Evolutionary conservation across 1,284 basidiomycete genomes (phyloP), one percentile per base, ranked within the genome.

Genomic region (Rhodotorula sp.): DNA sequence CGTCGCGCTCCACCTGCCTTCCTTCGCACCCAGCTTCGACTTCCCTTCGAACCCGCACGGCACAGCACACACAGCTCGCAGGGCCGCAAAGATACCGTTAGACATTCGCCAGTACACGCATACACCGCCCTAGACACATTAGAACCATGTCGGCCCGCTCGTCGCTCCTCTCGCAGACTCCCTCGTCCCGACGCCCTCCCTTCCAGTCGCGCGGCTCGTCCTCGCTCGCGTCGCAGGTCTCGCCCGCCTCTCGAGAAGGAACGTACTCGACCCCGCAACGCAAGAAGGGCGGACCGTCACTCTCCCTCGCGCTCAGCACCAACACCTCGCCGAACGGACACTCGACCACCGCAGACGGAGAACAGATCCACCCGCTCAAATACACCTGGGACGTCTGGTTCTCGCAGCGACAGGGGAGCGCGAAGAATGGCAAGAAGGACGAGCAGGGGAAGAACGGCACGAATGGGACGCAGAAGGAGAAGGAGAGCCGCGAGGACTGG

Each of bases 321-420:
- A 30, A 50, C 30, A 9, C 34, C 40, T 44, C 58, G 9, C 53
- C 31, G 8, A 31, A 11, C 59, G 56, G 37, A 44, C 24, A 44
- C 60, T 26, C 28, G 15, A 2, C 51, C 11, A 26, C 20, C 20
- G 50, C 37, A 4, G 50, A 52, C 5, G 30, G 54, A 11, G 47
- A 58, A 18, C 40, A 44, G 34, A 62, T 74, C 24, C 73, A 75
- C 58, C 71, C 73, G 51, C 65, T 75, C 62, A 75, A 73, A 58
- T 67, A 71, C 60, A 71, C 62, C 15, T 75, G 73, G 73, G 73
- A 75, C 55, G 71, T 75, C 1, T 69, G 64, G 65, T 73, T 75
- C 62, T 65, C 64, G 16, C 71, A 75, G 30, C 52, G 69, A 28
- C 62, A 59, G 15, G 71, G 59, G 1, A 61, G 55, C 1, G 65